These are phyloP conservation scores for Laguncularia racemosa DNA, from an alignment of 345 rosid species.

Conservation along the genomic window DNA sequence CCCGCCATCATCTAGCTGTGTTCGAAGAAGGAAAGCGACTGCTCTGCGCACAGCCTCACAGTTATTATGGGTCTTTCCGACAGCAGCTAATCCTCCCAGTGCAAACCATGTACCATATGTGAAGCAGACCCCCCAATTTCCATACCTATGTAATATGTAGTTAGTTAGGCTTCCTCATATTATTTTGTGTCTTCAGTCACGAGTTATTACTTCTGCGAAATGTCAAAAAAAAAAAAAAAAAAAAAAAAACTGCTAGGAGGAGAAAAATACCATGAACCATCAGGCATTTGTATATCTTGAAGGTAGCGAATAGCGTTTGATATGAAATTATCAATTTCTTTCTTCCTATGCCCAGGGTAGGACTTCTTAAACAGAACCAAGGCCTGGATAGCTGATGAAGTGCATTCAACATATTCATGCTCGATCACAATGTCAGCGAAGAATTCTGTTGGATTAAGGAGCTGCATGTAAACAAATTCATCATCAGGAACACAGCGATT, in stretches of 20 bases:
- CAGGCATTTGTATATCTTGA: constrained; percentile 29
- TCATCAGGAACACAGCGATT: background rate
- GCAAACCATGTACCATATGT: constrained; percentile 41
- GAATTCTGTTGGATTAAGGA: constrained; percentile 54
- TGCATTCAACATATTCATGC: constrained; percentile 43
- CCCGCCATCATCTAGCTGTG: constrained; percentile 33
- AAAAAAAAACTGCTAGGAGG: background rate
- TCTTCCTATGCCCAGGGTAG: constrained; percentile 33
- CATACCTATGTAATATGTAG: constrained; percentile 31
- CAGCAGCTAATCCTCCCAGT: constrained; percentile 37
- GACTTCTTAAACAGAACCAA: constrained; percentile 32
- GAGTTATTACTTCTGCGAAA: background rate
- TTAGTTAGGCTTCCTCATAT: background rate
- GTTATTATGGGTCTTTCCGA: constrained; percentile 32
- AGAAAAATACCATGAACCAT: constrained; percentile 46
- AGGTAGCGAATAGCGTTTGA: constrained; percentile 26
- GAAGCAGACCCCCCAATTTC: constrained; percentile 58
- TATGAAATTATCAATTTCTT: constrained; percentile 41
- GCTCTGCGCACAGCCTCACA: constrained; percentile 28
- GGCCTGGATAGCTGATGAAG: constrained; percentile 35
- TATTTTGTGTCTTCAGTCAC: background rate
- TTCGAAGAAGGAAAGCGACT: constrained; percentile 33
- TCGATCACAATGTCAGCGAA: constrained; percentile 39
- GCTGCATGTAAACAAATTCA: constrained; percentile 23
- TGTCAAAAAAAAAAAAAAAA: too few species aligned